Percentiles rank a stretch among this genome's conserved stretches.
Conservation (phyloP, 2,329 filamentous ascomycete species). For the Bipolaris gigantea region DNA sequence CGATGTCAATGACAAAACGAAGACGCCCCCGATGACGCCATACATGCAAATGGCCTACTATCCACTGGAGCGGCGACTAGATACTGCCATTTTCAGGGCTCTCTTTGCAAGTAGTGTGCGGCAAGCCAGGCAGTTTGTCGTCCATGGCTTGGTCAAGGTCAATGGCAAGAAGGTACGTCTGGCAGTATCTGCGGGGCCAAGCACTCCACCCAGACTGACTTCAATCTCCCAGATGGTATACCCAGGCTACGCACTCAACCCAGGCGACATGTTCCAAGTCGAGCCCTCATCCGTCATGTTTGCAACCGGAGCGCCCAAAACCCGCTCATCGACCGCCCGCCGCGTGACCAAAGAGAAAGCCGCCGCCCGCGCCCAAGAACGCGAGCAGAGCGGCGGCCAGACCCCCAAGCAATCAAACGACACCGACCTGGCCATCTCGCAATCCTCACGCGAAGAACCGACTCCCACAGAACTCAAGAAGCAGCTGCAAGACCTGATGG, state of each 20-base stretch:
- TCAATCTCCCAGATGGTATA: conserved; percentile 71
- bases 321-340: conserved; percentile 34
- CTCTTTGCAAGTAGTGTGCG: conserved; percentile 91
- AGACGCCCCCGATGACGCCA: conserved; percentile 61
- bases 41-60: conserved; percentile 97
- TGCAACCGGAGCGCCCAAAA: conserved; percentile 77
- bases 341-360: conserved; percentile 34
- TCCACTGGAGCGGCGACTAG: conserved; percentile 84
- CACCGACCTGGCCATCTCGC: conserved; percentile 3
- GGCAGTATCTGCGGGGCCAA: neutral
- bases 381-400: conserved; percentile 24
- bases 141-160: conserved; percentile 91
- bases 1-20: conserved; percentile 22
- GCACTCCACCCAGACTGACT: neutral
- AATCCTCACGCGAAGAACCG: conserved; percentile 28
- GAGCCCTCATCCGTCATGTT: conserved; percentile 85
- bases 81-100: conserved; percentile 91
- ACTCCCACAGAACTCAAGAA: conserved; percentile 38
- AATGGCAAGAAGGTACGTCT: conserved; percentile 84
- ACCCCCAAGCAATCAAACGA: conserved; percentile 16
- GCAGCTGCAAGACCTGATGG: conserved; percentile 40
- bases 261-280: conserved; percentile 97
- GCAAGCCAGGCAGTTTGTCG: conserved; percentile 91
- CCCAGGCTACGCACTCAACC: conserved; percentile 91
- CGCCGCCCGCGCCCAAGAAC: conserved; percentile 33